These are phyloP conservation scores for Wickerhamiella australiensis DNA, from an alignment of 805 yeast genomes.

Conservation along the genomic window DNA sequence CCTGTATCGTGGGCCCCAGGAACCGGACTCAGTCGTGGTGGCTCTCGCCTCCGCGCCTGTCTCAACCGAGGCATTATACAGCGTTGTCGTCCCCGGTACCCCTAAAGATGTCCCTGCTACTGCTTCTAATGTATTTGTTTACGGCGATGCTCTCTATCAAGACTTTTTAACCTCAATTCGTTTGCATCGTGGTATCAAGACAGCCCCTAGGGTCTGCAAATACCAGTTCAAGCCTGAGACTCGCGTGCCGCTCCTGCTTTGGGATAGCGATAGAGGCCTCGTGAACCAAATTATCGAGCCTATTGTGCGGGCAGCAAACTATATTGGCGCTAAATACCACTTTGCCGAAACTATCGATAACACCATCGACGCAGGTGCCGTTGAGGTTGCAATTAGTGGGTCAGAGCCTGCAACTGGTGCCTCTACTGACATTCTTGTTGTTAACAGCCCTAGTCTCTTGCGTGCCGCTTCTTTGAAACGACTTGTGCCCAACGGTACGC, in stretches of 20 bases:
- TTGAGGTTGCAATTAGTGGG: conserved; percentile 37
- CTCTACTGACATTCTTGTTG: conserved; percentile 49
- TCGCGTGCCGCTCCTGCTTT: conserved; percentile 14
- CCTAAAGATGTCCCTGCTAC: conserved; percentile 41
- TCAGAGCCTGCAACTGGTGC: conserved; percentile 31
- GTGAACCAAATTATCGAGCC: conserved; percentile 18
- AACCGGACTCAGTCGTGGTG: conserved; percentile 66
- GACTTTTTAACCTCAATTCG: conserved; percentile 48
- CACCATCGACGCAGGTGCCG: conserved; percentile 56
- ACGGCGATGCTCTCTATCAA: conserved; percentile 39
- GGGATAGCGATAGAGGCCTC: conserved; percentile 19
- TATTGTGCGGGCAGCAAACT: conserved; percentile 17
- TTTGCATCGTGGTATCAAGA: conserved; percentile 20
- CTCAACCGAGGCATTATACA: conserved; percentile 2
- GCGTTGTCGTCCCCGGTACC: not conserved
- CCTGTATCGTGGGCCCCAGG: conserved; percentile 53
- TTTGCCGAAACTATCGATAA: conserved; percentile 61
- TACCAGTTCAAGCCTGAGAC: conserved; percentile 50
- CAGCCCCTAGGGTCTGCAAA: conserved; percentile 29
- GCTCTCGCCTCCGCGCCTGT: conserved; percentile 42
- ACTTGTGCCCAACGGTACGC: conserved; percentile 43
- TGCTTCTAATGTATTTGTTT: conserved; percentile 26
- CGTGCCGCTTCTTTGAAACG: conserved; percentile 34
- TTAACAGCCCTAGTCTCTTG: conserved; percentile 49
- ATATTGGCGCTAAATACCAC: conserved; percentile 36